phyloP scores from a whole-genome alignment of 129 eudicot genomes.

The Escallonia rubra region DNA sequence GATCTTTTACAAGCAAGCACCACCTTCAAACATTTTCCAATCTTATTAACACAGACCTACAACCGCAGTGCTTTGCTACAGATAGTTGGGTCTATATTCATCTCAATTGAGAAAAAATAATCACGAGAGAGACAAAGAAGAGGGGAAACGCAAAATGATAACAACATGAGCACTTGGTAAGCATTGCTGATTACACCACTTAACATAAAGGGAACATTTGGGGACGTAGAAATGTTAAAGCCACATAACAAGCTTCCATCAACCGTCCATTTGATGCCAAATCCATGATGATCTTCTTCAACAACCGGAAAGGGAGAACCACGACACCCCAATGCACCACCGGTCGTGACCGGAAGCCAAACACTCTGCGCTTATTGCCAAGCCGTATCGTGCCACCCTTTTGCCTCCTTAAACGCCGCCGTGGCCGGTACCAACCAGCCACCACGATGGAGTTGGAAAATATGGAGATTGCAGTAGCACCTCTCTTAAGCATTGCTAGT shows the following conservation, averaged over 20 bases:
- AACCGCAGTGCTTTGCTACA: too few relatives aligned
- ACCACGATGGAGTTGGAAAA: constrained; percentile 46
- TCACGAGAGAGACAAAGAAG: constrained; percentile 5
- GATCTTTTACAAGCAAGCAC: too few relatives aligned
- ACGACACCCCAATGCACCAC: constrained; percentile 51
- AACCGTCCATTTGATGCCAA: constrained; percentile 42
- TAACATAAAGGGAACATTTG: constrained; percentile 69
- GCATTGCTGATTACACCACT: background rate
- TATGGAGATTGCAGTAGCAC: constrained; percentile 35
- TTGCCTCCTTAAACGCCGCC: constrained; percentile 34
- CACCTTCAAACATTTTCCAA: too few relatives aligned
- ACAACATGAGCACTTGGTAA: background rate
- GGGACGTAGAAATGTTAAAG: constrained; percentile 66
- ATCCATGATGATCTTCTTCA: constrained; percentile 48
- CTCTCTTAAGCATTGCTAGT: constrained; percentile 33
- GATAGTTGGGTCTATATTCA: too few relatives aligned
- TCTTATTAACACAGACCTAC: too few relatives aligned
- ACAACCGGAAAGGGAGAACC: constrained; percentile 32
- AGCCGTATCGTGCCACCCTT: constrained; percentile 32
- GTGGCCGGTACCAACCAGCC: constrained; percentile 59
- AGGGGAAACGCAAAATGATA: constrained; percentile 7
- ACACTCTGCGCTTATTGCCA: constrained; percentile 41
- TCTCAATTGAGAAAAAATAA: too few relatives aligned
- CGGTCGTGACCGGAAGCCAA: constrained; percentile 34
- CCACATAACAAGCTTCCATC: constrained; percentile 48